Percentiles rank a stretch among this genome's conserved stretches.
phyloP scores from a whole-genome alignment of 2,329 filamentous ascomycete genomes.

The Ceratocystis lukuohia region DNA sequence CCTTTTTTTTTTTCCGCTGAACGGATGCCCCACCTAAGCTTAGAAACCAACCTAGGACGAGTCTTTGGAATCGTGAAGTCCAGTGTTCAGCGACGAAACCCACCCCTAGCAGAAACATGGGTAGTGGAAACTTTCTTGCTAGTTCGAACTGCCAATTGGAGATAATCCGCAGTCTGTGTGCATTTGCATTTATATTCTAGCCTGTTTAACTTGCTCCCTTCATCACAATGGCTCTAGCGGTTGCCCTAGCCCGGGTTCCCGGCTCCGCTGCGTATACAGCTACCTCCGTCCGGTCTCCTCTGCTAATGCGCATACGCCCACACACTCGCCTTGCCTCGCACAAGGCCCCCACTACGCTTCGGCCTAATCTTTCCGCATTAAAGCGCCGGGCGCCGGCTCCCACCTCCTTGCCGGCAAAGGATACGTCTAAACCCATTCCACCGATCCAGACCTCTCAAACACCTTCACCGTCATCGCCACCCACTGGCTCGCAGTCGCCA shows the following conservation, averaged over 20 bases:
- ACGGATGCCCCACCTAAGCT: neutral
- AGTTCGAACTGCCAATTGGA: neutral
- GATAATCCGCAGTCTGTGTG: neutral
- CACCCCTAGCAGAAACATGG: no score
- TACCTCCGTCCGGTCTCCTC: neutral
- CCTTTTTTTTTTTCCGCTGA: neutral
- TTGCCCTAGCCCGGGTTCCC: constrained; percentile 8
- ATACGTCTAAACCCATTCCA: constrained; percentile 3
- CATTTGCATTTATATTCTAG: neutral
- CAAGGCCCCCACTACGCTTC: constrained; percentile 9
- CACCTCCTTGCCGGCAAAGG: constrained; percentile 1
- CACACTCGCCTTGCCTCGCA: constrained; percentile 11
- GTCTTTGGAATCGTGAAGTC: neutral
- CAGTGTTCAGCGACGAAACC: no score
- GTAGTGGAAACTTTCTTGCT: neutral
- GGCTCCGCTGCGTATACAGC: neutral
- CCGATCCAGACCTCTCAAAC: constrained; percentile 10
- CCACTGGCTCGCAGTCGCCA: constrained; percentile 8
- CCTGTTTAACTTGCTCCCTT: neutral
- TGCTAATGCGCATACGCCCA: neutral
- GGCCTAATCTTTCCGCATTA: constrained; percentile 17
- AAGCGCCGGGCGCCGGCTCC: constrained; percentile 11
- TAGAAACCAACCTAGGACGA: neutral
- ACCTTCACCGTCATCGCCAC: neutral
- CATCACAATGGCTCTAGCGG: constrained; percentile 9